Evolutionary conservation across 192 early-diverging fungal genomes (phyloP).

Genomic region (Coemansia sp.): DNA sequence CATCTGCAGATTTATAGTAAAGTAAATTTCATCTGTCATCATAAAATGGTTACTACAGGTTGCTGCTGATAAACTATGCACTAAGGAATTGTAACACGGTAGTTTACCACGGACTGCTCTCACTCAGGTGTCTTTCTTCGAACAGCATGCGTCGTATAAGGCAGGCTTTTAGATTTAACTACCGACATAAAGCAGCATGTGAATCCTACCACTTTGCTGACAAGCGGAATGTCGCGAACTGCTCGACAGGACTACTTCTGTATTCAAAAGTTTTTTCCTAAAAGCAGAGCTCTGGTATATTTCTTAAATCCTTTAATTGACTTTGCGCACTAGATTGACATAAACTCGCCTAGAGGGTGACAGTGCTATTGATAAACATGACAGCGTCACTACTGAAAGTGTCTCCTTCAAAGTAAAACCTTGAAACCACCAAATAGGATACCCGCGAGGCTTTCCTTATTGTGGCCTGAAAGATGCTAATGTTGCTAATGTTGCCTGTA

Average conservation of each 20-base stretch:
- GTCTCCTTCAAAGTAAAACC: constrained; percentile 28
- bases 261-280: not conserved
- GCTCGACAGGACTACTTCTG: too few species aligned
- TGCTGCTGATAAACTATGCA: not conserved
- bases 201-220: not conserved
- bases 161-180: not conserved
- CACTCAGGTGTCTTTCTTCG: too few species aligned
- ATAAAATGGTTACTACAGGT: not conserved
- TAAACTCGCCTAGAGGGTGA: not conserved
- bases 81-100: too few species aligned
- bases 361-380: not conserved
- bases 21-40: not conserved
- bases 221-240: too few species aligned
- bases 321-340: not conserved
- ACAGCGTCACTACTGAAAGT: constrained; percentile 26
- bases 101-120: too few species aligned
- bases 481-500: constrained; percentile 35
- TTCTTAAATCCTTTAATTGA: not conserved
- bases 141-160: too few species aligned
- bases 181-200: not conserved
- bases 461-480: constrained; percentile 19
- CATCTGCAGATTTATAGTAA: constrained; percentile 6
- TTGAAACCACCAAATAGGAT: constrained; percentile 38
- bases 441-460: constrained; percentile 17
- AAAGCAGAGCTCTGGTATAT: not conserved